A percentile compares a stretch with the other conserved stretches of the same genome.
These are phyloP conservation scores for Lachnellula cervina DNA, from an alignment of 2,329 filamentous ascomycete genomes.

Conservation along the genomic window DNA sequence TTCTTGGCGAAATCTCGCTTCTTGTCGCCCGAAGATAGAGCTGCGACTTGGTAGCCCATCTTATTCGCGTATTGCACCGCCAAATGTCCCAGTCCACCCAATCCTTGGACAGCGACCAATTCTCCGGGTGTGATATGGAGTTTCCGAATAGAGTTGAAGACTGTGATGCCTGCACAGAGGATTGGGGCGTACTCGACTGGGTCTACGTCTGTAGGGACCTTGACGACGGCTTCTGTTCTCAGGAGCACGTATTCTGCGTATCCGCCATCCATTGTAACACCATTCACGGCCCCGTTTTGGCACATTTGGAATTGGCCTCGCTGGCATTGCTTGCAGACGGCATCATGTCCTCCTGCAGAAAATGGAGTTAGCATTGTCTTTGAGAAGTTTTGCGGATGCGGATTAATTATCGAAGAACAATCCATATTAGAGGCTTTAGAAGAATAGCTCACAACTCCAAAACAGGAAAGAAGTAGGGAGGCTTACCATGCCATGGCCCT, in stretches of 20 bases:
- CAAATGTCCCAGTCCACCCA: constrained; percentile 72
- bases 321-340: constrained; percentile 57
- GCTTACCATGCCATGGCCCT: constrained; percentile 61
- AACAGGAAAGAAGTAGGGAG: neutral
- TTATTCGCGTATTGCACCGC: constrained; percentile 70
- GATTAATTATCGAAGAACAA: neutral
- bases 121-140: constrained; percentile 47
- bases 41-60: constrained; percentile 71
- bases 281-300: constrained; percentile 57
- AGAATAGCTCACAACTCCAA: neutral
- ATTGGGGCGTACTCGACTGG: constrained; percentile 53
- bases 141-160: constrained; percentile 56
- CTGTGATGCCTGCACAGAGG: constrained; percentile 61
- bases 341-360: constrained; percentile 38
- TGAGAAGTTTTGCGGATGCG: too few relatives aligned
- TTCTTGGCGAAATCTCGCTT: constrained; percentile 64
- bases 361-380: too few relatives aligned
- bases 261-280: constrained; percentile 61
- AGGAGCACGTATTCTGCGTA: constrained; percentile 61
- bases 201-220: constrained; percentile 48
- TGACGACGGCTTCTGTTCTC: constrained; percentile 55
- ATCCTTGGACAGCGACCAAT: constrained; percentile 58
- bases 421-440: neutral
- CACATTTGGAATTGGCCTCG: constrained; percentile 66
- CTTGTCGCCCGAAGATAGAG: constrained; percentile 58